Percentiles rank a stretch among this genome's conserved stretches.
These are phyloP conservation scores for Pestalotiopsis sp. DNA, from an alignment of 2,329 filamentous ascomycete genomes.

Conservation along the genomic window DNA sequence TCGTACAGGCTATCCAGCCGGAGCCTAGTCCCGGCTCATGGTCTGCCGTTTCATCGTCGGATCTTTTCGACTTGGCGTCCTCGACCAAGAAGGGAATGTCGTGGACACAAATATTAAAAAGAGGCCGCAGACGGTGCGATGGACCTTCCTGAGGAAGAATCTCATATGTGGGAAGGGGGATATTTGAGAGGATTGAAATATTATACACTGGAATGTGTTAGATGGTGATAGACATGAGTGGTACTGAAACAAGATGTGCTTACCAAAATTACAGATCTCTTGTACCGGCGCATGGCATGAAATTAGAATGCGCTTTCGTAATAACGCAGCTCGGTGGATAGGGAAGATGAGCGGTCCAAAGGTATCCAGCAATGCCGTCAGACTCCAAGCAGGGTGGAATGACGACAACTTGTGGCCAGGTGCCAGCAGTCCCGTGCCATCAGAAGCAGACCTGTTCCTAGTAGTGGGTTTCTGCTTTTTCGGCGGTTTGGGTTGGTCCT, in stretches of 20 bases:
- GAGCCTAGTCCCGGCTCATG: conserved; percentile 50
- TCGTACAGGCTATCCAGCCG: conserved; percentile 94
- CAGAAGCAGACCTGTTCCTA: conserved; percentile 62
- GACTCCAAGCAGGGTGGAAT: conserved; percentile 84
- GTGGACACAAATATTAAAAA: conserved; percentile 94
- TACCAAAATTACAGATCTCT: conserved; percentile 86
- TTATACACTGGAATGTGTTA: conserved; percentile 71
- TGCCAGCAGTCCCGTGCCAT: conserved; percentile 59
- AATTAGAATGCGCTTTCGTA: conserved; percentile 86
- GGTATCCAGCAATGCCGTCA: conserved; percentile 74
- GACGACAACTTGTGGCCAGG: conserved; percentile 69
- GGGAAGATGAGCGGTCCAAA: conserved; percentile 94
- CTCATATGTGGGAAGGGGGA: conserved; percentile 74
- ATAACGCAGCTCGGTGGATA: conserved; percentile 81
- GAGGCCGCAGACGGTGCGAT: conserved; percentile 69
- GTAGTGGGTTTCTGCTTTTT: conserved; percentile 42
- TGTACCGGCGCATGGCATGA: conserved; percentile 86
- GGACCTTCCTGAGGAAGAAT: conserved; percentile 65
- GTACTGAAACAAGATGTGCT: conserved; percentile 17
- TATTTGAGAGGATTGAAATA: conserved; percentile 88
- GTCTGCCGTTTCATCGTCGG: conserved; percentile 29
- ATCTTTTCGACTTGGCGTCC: conserved; percentile 51
- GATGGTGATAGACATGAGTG: not conserved
- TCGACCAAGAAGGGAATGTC: conserved; percentile 80
- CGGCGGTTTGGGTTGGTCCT: conserved; percentile 30